Evolutionary conservation across 2,329 filamentous ascomycete species (phyloP).

Genomic region (Colletotrichum cordylinicola): DNA sequence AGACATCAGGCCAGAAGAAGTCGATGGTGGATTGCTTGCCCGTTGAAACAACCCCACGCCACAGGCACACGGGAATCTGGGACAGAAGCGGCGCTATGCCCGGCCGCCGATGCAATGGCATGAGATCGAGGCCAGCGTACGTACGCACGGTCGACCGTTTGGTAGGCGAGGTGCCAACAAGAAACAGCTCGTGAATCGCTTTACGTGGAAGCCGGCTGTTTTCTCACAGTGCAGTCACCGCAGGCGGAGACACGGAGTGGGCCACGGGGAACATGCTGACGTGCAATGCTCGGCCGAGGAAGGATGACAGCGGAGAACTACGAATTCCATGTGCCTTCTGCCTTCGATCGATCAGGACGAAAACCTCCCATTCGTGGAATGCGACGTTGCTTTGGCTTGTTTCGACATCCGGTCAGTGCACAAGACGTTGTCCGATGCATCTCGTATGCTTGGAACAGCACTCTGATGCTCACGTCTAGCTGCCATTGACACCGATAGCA

Average conservation of each 20-base stretch:
- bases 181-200: background rate
- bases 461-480: background rate
- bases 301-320: background rate
- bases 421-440: background rate
- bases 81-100: conserved; percentile 6
- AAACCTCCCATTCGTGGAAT: background rate
- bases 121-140: background rate
- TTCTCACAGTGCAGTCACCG: background rate
- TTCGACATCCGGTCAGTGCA: background rate
- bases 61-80: conserved; percentile 5
- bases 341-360: background rate
- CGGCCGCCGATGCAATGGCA: background rate
- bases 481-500: background rate
- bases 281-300: background rate
- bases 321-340: background rate
- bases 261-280: background rate
- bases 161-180: background rate
- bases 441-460: background rate
- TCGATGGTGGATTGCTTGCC: background rate
- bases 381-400: background rate
- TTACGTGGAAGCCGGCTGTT: background rate
- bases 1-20: conserved; percentile 2
- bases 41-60: conserved; percentile 15
- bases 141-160: background rate
- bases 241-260: background rate